Base-by-base conservation (phyloP, 129 eudicot genomes). In the Artemisia argyi region DNA sequence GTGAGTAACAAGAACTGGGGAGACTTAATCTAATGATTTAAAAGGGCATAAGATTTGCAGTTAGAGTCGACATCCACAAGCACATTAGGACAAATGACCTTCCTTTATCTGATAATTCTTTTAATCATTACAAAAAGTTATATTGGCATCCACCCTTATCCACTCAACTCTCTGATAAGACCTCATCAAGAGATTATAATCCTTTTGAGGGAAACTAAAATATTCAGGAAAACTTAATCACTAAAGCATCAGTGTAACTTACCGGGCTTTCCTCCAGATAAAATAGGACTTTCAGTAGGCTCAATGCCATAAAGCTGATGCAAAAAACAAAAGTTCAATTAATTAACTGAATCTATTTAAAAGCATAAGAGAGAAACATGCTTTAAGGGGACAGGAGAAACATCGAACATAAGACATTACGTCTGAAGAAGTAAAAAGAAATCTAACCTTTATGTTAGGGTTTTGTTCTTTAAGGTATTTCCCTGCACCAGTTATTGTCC, bases 251-350 rank as follows among this genome's bases (percentile, higher is more conserved):
- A 35, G 11, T 30, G 74, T 58, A 76, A 64, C 88, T 92, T 76
- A 92, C 98, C 96, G 52, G 98, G 98, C 78, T 83, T 87, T 83
- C 98, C 98, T 52, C 98, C 98, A 61, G 96, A 87, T 44, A 92
- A 80, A 68, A 92, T 71, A 69, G 91, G 81, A 69, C 98, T 92
- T 82, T 92, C 98, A 53, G 78, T 74, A 17, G 98, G 98, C 80
- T 89, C 96, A 44, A 92, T 24, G n/a, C 91, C 96, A 73, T 63
- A 67, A 35, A 89, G 78, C 92, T 87, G 73, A 72, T 56, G 73
- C 8, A 39, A 7, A 39, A 7, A 7, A 39, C 51, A 81, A 72
- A 30, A 65, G 48, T 57, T 47, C 15, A 28, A 55, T 52, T 17
- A 54, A 28, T 13, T 48, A 71, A 71, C 30, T 28, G 71, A 44